Base-by-base conservation (phyloP, 306 rosid genomes). In the Arachis hypogaea region DNA sequence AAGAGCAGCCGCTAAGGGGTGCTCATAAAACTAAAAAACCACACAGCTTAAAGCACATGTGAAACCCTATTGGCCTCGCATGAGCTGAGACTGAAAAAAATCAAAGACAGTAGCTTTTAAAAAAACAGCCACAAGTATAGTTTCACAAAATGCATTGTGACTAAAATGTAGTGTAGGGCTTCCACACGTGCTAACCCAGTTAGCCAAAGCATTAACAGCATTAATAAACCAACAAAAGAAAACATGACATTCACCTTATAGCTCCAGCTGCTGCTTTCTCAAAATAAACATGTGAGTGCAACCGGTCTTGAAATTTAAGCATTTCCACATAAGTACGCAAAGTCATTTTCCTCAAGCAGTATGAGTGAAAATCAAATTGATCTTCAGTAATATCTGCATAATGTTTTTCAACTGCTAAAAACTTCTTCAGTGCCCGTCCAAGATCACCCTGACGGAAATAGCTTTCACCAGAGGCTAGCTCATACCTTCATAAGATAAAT, bases 261-360 rank as follows among this genome's bases (percentile, higher is more conserved):
- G 98, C 97, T 68, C 97, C 98, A 84, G 86, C 93, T 16, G 99
- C 99, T 30, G 99, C 99, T 87, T 90, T 92, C 80, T 90, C 96
- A 82, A 95, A 95, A 74, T 95, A 95, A 38, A 88, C 59, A 84
- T 92, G 97, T 0, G 99, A 90, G 74, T 95, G 99, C 88, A 95
- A 82, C 72, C 92, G 90, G 62, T 95, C 99, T 87, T 95, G 99
- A 74, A 95, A 95, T 86, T 81, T 90, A 71, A 95, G 99, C 99
- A 95, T 95, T 86, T 95, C 93, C 66, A 92, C 93, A 54, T 95
- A 95, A 55, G 93, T 81, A n/a, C 99, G 96, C 71, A 95, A 78
- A 14, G 99, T 92, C 99, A 95, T 95, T 84, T 95, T 95, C 84
- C 99, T 87, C 70, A 95, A 83, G 89, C 99, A 95, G 80, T 95